Base-by-base conservation (phyloP, 129 eudicot genomes). In the Ambrosia artemisiifolia region DNA sequence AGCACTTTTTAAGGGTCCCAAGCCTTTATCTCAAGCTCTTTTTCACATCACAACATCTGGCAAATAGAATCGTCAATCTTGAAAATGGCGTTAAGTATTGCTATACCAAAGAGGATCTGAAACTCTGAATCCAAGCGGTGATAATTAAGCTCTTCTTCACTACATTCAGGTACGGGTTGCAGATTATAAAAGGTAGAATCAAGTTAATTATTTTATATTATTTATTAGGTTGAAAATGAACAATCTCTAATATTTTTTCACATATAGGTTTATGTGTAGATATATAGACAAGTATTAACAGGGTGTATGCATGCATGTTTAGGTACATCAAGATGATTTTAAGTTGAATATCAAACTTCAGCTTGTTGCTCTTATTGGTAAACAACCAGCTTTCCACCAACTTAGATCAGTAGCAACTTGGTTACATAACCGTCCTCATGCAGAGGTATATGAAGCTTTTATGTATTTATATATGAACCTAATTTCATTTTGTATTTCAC, bases 251-350 rank as follows among this genome's bases (percentile, higher is more conserved):
- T 19, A 3, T 3, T 55, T 55, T 55, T 2, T 13, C 64, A 59
- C 64, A 59, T 24, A 12, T 32, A 28, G 64, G 35, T 7, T 56
- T 56, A n/a, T 56, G 11, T 55, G 20, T 55, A 55, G 14, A 33
- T 66, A 40, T 42, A 9, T 38, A 5, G 11, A 36, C 47, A 46
- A 59, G 9, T 71, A 59, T 71, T 71, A 36, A 71, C 30, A 30
- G 35, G 46, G 18, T 75, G 54, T 47, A 20, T 71, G 28, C 17
- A 16, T 55, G 12, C 32, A 65, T 84, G 32, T 56, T 24, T 65
- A 94, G 98, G 98, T 90, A 32, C 95, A 94, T 77, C 96, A 79
- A 74, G 98, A 94, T 81, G 95, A 87, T 76, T 87, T 73, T 69
- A 46, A 80, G 85, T 60, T 88, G 77, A 94, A 94, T 77, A 91